These are phyloP conservation scores for Ilyonectria destructans DNA, from an alignment of 2,329 filamentous ascomycete genomes.

Conservation along the genomic window DNA sequence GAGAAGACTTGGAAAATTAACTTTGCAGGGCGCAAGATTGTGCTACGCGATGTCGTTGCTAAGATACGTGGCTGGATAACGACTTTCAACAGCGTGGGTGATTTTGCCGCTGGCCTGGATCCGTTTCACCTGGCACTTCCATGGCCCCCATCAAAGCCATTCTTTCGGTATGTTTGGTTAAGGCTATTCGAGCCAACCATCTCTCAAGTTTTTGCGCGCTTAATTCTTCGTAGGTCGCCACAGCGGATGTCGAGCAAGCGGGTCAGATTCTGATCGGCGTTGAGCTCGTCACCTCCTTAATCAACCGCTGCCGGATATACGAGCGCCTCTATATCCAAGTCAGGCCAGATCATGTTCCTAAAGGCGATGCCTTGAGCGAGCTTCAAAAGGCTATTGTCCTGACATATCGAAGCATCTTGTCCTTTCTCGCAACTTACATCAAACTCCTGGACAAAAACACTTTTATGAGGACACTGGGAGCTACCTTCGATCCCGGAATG, in stretches of 20 bases:
- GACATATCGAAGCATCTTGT: conserved; percentile 5
- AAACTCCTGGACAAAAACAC: not conserved
- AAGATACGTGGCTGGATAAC: conserved; percentile 27
- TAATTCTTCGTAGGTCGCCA: not conserved
- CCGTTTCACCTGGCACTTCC: conserved; percentile 31
- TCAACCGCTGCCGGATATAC: no score
- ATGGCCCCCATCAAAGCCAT: conserved; percentile 32
- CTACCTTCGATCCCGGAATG: not conserved
- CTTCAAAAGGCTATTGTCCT: no score
- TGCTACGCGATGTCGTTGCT: conserved; percentile 20
- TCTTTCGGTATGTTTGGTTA: not conserved
- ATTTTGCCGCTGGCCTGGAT: conserved; percentile 21
- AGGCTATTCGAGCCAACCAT: not conserved
- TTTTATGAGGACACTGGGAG: not conserved
- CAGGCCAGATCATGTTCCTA: no score
- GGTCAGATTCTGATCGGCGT: no score
- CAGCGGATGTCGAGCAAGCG: not conserved
- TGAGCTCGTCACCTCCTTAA: no score
- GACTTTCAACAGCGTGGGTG: conserved; percentile 28
- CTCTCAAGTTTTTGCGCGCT: not conserved
- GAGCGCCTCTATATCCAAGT: no score
- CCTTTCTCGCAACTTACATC: conserved; percentile 1
- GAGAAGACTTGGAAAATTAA: conserved; percentile 24
- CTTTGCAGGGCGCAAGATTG: conserved; percentile 21
- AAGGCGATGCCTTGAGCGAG: no score